These are phyloP conservation scores for Isabelozyma gotoi DNA, from an alignment of 805 yeast species.

Conservation along the genomic window DNA sequence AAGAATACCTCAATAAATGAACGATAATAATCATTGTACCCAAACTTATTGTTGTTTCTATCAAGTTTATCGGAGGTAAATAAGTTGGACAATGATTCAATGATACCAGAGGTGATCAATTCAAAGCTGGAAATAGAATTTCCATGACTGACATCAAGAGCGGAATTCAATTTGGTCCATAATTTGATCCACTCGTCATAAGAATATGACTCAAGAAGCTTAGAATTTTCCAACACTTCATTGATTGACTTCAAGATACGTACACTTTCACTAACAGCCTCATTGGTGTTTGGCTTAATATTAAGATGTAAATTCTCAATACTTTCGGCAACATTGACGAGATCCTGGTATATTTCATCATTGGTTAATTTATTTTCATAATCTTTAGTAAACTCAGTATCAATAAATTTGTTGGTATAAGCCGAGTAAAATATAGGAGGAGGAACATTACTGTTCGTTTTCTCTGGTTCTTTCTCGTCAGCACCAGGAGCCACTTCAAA, in stretches of 20 bases:
- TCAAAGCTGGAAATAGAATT: conserved; percentile 67
- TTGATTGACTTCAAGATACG: conserved; percentile 13
- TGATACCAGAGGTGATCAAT: conserved; percentile 65
- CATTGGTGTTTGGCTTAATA: conserved; percentile 17
- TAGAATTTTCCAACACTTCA: conserved; percentile 5
- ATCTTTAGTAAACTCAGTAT: conserved; percentile 30
- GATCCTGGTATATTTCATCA: conserved; percentile 11
- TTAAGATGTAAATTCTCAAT: conserved; percentile 27
- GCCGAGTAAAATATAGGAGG: conserved; percentile 8
- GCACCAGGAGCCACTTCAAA: not conserved
- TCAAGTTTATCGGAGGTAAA: conserved; percentile 24
- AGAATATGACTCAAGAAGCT: conserved; percentile 5
- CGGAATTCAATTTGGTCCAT: conserved; percentile 22
- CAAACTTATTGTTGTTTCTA: conserved; percentile 16
- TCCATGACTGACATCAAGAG: too few species aligned
- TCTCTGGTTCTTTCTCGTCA: conserved; percentile 12
- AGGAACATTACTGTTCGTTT: conserved; percentile 6
- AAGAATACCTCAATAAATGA: conserved; percentile 47
- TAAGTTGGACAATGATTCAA: conserved; percentile 39
- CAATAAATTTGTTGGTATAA: conserved; percentile 24
- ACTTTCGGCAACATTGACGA: conserved; percentile 14
- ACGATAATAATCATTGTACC: conserved; percentile 33
- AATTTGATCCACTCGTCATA: conserved; percentile 38
- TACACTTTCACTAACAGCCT: conserved; percentile 12
- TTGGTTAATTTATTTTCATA: conserved; percentile 17